Evolutionary conservation across 2,329 filamentous ascomycete genomes (phyloP).

Genomic region (Ophiostoma sp.): DNA sequence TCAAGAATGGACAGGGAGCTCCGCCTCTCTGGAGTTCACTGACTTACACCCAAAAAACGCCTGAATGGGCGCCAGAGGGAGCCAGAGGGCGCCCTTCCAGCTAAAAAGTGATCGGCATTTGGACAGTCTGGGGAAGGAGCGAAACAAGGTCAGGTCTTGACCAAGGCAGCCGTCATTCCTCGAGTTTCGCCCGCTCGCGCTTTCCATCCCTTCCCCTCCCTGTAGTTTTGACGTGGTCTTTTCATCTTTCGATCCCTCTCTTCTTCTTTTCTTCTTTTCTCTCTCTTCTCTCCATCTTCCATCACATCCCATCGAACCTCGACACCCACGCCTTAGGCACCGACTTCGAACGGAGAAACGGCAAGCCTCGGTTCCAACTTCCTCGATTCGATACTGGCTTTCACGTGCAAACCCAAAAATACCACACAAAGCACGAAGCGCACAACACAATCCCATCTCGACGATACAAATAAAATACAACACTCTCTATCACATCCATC

Average conservation of each 20-base stretch:
- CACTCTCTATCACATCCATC: too few species aligned
- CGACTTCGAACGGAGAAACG: background rate
- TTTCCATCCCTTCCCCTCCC: background rate
- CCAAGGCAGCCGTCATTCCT: slow-evolving; percentile 3
- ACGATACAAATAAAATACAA: too few species aligned
- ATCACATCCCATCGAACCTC: background rate
- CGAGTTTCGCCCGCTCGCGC: background rate
- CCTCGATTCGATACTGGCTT: background rate
- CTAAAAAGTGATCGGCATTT: slow-evolving; percentile 4
- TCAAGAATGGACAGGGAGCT: background rate
- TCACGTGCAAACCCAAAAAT: background rate
- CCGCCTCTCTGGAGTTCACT: background rate
- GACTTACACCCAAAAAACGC: background rate
- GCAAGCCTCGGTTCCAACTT: background rate
- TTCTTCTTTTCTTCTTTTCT: background rate
- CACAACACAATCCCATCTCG: background rate
- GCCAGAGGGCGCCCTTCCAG: background rate
- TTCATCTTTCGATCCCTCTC: background rate
- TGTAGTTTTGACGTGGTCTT: background rate
- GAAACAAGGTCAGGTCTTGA: background rate
- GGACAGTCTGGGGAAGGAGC: background rate
- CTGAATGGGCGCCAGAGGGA: too few species aligned
- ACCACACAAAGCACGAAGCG: background rate
- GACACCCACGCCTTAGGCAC: background rate
- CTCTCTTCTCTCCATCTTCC: background rate